Percentiles rank a stretch among this genome's conserved stretches.
These are phyloP conservation scores for Calocybe cyanea DNA, from an alignment of 768 basidiomycete species.

Conservation along the genomic window DNA sequence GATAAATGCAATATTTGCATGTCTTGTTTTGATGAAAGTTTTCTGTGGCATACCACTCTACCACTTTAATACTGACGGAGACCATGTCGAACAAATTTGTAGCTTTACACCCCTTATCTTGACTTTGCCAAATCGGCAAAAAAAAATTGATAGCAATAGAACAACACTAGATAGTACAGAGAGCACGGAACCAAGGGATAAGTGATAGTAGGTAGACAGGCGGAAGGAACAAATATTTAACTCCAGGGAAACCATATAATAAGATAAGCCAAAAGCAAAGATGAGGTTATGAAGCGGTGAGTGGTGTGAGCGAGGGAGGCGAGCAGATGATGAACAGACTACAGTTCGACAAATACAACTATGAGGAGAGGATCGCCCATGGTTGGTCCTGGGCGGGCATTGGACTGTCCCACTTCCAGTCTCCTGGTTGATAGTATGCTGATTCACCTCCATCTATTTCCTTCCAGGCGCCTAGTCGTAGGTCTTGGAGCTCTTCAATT, in stretches of 20 bases:
- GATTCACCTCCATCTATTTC: conserved; percentile 77
- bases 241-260: conserved; percentile 39
- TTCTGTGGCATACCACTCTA: no score
- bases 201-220: conserved; percentile 31
- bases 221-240: conserved; percentile 24
- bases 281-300: conserved; percentile 17
- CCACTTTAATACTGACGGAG: no score
- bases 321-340: conserved; percentile 29
- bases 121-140: conserved; percentile 24
- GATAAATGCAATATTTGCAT: no score
- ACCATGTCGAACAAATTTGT: not conserved
- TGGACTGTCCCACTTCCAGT: conserved; percentile 72
- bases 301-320: conserved; percentile 16
- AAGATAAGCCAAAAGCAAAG: conserved; percentile 26
- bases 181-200: conserved; percentile 42
- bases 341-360: conserved; percentile 33
- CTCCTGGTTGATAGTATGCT: conserved; percentile 55
- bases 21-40: no score
- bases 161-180: conserved; percentile 61
- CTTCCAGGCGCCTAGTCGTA: conserved; percentile 58
- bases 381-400: conserved; percentile 65
- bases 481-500: conserved; percentile 51
- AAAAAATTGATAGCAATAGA: conserved; percentile 57
- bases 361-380: conserved; percentile 70
- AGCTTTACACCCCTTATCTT: conserved; percentile 1